Base-by-base conservation (phyloP, 495 filamentous ascomycete genomes). In the Bombardia bombarda region DNA sequence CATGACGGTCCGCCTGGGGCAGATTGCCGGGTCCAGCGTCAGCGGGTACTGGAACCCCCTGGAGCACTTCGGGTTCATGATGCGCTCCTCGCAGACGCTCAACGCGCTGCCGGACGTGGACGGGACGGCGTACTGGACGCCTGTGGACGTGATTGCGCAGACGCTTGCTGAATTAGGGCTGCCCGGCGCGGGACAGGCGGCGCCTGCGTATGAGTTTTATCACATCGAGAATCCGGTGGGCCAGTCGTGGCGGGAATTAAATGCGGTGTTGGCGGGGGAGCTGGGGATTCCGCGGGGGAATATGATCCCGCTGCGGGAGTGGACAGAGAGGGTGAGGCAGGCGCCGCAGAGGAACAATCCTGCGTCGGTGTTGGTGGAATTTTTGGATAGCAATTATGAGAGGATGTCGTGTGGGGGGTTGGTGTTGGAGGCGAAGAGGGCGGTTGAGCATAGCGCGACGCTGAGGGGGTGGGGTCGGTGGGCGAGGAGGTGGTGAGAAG, bases 171-270 rank as follows among this genome's bases (percentile, higher is more conserved):
- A 77, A 0, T 41, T 75, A 0, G 35, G 68, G 4, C 36, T 68
- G 3, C 32, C 39, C 16, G 36, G 37, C 22, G 8, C 38, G 12
- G 36, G 37, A 0, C n/a, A n/a, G n/a, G n/a, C n/a, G n/a, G n/a
- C n/a, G n/a, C n/a, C n/a, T n/a, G 54, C 63, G 1, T 56, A 68
- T 16, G 57, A 65, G 3, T 43, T 75, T 28, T 80, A 78, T 33
- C 76, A 80, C 52, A 64, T 80, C 38, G 76, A 80, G 9, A 77
- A 78, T 39, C 74, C 72, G 0, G 52, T 66, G 3, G 46, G 65
- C 1, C 70, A 76, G 52, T 56, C 63, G 0, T 78, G 74, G 74
- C 32, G 31, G 0, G 55, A 69, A 1, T 67, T 71, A 54, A 61
- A 61, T 0, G 18, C 38, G 1, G 31, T 73, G 3, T 44, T 80